phyloP scores from a whole-genome alignment of 1,284 basidiomycete species.

The Ganoderma lucidum region DNA sequence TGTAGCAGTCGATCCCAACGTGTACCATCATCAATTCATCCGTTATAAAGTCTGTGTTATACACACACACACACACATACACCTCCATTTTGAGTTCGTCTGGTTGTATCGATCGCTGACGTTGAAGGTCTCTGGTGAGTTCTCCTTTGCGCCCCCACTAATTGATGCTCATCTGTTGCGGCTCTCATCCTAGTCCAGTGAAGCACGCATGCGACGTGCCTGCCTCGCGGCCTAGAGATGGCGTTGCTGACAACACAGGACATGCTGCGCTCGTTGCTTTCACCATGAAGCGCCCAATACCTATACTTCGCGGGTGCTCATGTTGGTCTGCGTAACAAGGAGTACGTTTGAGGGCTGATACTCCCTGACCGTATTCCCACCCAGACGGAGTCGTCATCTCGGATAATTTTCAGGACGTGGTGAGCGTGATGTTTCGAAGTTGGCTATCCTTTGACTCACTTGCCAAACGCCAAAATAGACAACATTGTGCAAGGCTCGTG shows the following conservation, averaged over 20 bases:
- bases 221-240: not conserved
- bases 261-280: too few species aligned
- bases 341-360: not conserved
- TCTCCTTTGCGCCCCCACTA: not conserved
- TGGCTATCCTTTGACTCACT: not conserved
- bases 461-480: not conserved
- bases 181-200: not conserved
- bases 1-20: constrained; percentile 19
- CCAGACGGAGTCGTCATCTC: not conserved
- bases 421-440: not conserved
- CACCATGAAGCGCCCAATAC: too few species aligned
- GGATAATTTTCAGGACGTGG: not conserved
- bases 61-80: not conserved
- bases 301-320: too few species aligned
- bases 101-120: not conserved
- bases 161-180: not conserved
- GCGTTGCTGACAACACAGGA: not conserved
- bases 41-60: constrained; percentile 13
- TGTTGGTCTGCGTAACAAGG: too few species aligned
- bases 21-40: constrained; percentile 28
- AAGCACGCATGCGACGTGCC: not conserved
- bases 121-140: not conserved
- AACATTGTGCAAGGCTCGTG: not conserved
- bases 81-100: not conserved
- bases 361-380: not conserved